Evolutionary conservation across 331 rosid species (phyloP), one percentile per base, ranked within the genome.

Genomic region (Malus hybrid): DNA sequence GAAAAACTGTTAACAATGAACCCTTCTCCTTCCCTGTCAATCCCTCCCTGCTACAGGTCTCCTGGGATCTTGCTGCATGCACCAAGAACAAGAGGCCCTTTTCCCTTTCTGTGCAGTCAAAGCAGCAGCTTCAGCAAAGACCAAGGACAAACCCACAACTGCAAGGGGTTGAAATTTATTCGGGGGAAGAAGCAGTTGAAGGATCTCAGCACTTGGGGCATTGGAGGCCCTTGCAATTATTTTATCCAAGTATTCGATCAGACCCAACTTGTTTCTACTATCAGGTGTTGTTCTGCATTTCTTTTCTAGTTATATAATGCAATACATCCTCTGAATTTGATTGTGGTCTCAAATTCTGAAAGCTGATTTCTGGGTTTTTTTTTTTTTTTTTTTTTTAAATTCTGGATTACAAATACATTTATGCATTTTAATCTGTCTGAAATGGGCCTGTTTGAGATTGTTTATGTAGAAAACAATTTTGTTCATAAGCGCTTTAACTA

Each of bases 181-280:
- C 80, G 76, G 11, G 69, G 76, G 56, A 27, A 32, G 69, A 82
- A 73, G 82, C 73, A 68, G 16, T 54, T 82, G 69, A 82, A 82
- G 69, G 76, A 78, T 39, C 85, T 82, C 22, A 67, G 73, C 73
- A 62, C 85, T 69, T 82, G 79, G 82, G 85, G 76, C 12, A 78
- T 78, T 44, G 85, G 85, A 4, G 85, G 82, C 18, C 82, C 82
- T 73, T 82, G 82, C 27, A 77, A 77, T 14, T 63, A 73, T 39
- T 82, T 82, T 46, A 31, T 65, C 55, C 70, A 82, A 69, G 85
- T 73, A 27, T 65, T 73, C 36, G 39, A 63, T 68, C 82, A 73
- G 19, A 67, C 77, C 69, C 85, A 77, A 24, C 82, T 78, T 76
- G 75, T 64, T 62, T 82, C 82, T 73, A 74, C 79, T 16, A 36